Evolutionary conservation across 2,329 filamentous ascomycete genomes (phyloP).

Genomic region (Aspergillus piperis): DNA sequence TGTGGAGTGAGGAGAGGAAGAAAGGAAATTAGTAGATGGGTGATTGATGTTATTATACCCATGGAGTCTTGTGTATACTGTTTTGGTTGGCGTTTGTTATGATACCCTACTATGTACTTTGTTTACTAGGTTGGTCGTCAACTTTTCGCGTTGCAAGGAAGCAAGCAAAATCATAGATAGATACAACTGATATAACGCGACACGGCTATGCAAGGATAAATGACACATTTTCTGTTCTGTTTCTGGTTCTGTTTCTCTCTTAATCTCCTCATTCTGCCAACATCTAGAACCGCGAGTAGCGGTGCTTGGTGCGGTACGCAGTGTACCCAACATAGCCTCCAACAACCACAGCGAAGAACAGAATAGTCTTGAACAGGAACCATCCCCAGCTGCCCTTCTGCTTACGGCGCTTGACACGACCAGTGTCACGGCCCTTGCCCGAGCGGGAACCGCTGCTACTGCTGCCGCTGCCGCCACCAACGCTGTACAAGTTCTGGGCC

Average conservation of each 20-base stretch:
- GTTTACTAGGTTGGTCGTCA: background rate
- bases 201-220: constrained; percentile 24
- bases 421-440: constrained; percentile 28
- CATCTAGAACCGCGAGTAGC: constrained; percentile 43
- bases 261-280: background rate
- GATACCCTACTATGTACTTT: constrained; percentile 2
- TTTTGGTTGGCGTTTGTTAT: background rate
- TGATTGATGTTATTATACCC: background rate
- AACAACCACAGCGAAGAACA: constrained; percentile 69
- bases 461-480: constrained; percentile 31
- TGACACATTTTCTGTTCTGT: constrained; percentile 14
- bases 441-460: constrained; percentile 18
- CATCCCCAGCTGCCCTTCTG: constrained; percentile 60
- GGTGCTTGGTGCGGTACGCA: constrained; percentile 68
- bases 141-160: constrained; percentile 16
- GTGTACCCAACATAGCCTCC: constrained; percentile 86
- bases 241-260: background rate
- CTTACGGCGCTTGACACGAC: constrained; percentile 23
- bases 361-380: constrained; percentile 79
- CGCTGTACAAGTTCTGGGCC: constrained; percentile 83
- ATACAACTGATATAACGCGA: constrained; percentile 9
- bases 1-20: constrained; percentile 68
- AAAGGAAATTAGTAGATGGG: constrained; percentile 11
- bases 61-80: no score
- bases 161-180: constrained; percentile 13